Base-by-base conservation (phyloP, 1,284 basidiomycete species). In the Ustilago crameri region DNA sequence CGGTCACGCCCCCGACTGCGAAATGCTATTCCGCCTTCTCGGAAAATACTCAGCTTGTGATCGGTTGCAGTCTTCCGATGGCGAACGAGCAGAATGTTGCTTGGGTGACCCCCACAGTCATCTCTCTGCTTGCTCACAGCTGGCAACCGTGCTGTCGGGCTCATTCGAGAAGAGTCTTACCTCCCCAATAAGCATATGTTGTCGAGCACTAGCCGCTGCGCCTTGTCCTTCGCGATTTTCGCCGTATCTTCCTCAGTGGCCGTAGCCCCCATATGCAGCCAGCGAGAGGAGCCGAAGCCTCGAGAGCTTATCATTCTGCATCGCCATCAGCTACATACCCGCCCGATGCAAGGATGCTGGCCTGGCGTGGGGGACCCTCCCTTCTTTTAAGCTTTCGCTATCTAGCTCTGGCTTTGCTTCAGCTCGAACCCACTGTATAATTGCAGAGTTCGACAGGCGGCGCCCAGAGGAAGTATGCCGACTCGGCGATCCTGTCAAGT, bases 261-360 rank as follows among this genome's bases (percentile, higher is more conserved):
- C n/a, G n/a, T n/a, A 26, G 45, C 45, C 41, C 48, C 51, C 51
- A n/a, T 22, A 15, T 47, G 47, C 46, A 26, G 17, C 26, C n/a
- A 55, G 44, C 53, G n/a, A n/a, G n/a, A 56, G 34, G 43, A 66
- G 51, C 40, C 64, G 58, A 52, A 12, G 45, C 30, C 30, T 57
- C 64, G 64, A 67, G 42, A 67, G 64, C 45, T 49, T 57, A 67
- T 61, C 51, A 45, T 34, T n/a, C 17, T 49, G 46, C 57, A 56
- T 57, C 17, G 12, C 35, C n/a, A 49, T 34, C 14, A 23, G 37
- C 32, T 14, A 1, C 15, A 24, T 17, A 17, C 5, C n/a, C n/a
- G 32, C 26, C 18, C 9, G 22, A 42, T 23, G 9, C 41, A 18
- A 42, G 26, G 5, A 17, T 34, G 37, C 20, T 18, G 20, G 35